phyloP scores from a whole-genome alignment of 176 grass and related monocot species.

The Areca catechu region DNA sequence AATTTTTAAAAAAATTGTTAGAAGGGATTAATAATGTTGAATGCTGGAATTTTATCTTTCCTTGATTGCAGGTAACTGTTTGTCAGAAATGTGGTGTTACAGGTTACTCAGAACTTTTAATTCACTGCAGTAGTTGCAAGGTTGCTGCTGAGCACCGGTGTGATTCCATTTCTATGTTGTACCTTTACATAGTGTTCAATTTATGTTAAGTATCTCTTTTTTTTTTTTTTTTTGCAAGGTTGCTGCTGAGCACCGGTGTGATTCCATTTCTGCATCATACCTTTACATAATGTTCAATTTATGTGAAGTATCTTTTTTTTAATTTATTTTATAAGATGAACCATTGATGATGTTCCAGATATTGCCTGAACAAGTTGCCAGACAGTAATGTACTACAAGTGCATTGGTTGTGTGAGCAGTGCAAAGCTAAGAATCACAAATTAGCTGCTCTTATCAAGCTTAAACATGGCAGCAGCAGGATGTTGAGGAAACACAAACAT shows the following conservation, averaged over 20 bases:
- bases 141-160: constrained; percentile 20
- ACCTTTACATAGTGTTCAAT: neutral
- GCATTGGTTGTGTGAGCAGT: constrained; percentile 21
- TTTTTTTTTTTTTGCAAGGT: constrained; percentile 1
- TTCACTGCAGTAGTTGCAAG: constrained; percentile 20
- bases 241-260: constrained; percentile 23
- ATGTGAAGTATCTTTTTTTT: neutral
- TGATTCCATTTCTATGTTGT: neutral
- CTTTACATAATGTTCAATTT: neutral
- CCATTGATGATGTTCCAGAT: constrained; percentile 13
- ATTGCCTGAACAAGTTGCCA: constrained; percentile 21
- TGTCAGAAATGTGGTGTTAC: constrained; percentile 28
- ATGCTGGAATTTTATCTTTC: neutral
- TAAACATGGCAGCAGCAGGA: neutral
- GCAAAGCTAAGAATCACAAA: neutral
- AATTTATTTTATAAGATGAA: neutral
- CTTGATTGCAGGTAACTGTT: constrained; percentile 19
- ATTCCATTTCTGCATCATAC: neutral
- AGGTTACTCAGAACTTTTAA: constrained; percentile 15
- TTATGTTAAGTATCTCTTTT: neutral
- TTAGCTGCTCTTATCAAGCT: neutral
- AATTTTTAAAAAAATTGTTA: no score
- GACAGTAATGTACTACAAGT: constrained; percentile 3
- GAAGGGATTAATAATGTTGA: no score
- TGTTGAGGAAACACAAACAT: neutral